A percentile compares a stretch with the other conserved stretches of the same genome.
Conservation (phyloP, 768 basidiomycete species). For the Jaapia argillacea region DNA sequence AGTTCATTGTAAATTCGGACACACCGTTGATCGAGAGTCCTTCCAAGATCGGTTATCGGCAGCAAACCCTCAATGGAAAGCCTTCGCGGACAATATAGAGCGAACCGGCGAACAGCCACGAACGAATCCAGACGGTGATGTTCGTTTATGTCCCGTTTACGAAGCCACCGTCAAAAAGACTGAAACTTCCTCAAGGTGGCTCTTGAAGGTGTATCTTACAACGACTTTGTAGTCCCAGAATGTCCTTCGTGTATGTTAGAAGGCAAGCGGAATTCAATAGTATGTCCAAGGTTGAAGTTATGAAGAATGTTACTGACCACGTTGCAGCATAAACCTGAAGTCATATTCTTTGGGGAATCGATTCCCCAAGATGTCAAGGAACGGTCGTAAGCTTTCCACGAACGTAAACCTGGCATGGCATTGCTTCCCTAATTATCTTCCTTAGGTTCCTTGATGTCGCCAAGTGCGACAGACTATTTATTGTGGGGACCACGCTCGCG, state of each 20-base stretch:
- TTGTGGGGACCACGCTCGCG: slow-evolving; percentile 86
- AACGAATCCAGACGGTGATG: slow-evolving; percentile 93
- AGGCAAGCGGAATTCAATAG: slow-evolving; percentile 30
- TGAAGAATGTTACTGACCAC: slow-evolving; percentile 2
- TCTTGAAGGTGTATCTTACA: slow-evolving; percentile 67
- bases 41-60: slow-evolving; percentile 70
- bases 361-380: slow-evolving; percentile 56
- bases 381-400: slow-evolving; percentile 53
- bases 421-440: too few species aligned
- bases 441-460: slow-evolving; percentile 52
- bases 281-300: background rate
- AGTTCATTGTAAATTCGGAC: slow-evolving; percentile 71
- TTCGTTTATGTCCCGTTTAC: slow-evolving; percentile 25
- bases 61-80: slow-evolving; percentile 74
- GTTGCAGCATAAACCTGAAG: slow-evolving; percentile 66
- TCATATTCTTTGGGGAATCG: slow-evolving; percentile 88
- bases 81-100: slow-evolving; percentile 55
- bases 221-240: slow-evolving; percentile 69
- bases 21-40: slow-evolving; percentile 48
- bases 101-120: slow-evolving; percentile 46
- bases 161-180: background rate
- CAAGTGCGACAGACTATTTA: slow-evolving; percentile 53
- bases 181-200: slow-evolving; percentile 49
- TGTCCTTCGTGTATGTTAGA: slow-evolving; percentile 60
- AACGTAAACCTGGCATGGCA: too few species aligned